phyloP scores from a whole-genome alignment of 1,284 basidiomycete species.

The Somion occarium region DNA sequence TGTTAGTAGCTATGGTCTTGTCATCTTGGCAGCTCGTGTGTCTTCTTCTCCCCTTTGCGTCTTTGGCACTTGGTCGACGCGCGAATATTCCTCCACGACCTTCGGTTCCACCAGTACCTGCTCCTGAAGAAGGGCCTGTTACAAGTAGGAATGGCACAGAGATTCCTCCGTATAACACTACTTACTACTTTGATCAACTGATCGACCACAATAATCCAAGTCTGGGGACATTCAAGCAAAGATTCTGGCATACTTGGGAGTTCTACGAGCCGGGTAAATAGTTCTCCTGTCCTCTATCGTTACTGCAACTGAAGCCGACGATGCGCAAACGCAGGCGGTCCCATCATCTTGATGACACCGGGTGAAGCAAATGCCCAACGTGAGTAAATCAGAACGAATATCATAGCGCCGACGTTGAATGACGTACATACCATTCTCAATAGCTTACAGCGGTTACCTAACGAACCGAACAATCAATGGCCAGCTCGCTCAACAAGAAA shows the following conservation, averaged over 20 bases:
- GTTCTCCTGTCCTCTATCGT: not conserved
- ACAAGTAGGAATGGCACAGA: conserved; percentile 21
- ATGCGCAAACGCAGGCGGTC: conserved; percentile 48
- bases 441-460: conserved; percentile 53
- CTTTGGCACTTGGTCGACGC: conserved; percentile 2
- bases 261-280: conserved; percentile 56
- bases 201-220: conserved; percentile 67
- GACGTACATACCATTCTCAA: not conserved
- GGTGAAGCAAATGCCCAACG: conserved; percentile 44
- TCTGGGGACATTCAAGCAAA: conserved; percentile 75
- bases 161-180: conserved; percentile 29
- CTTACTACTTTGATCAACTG: conserved; percentile 65
- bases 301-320: not conserved
- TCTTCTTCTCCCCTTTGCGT: conserved; percentile 7
- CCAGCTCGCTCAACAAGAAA: conserved; percentile 60
- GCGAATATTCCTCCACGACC: conserved; percentile 3
- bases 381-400: conserved; percentile 11
- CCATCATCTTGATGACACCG: conserved; percentile 57
- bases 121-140: conserved; percentile 11
- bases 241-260: conserved; percentile 64
- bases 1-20: not conserved
- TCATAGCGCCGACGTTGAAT: conserved; percentile 5
- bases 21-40: not conserved
- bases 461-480: conserved; percentile 65
- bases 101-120: not conserved